phyloP scores from a whole-genome alignment of 2,329 filamentous ascomycete genomes.

The Xylaria sp. region DNA sequence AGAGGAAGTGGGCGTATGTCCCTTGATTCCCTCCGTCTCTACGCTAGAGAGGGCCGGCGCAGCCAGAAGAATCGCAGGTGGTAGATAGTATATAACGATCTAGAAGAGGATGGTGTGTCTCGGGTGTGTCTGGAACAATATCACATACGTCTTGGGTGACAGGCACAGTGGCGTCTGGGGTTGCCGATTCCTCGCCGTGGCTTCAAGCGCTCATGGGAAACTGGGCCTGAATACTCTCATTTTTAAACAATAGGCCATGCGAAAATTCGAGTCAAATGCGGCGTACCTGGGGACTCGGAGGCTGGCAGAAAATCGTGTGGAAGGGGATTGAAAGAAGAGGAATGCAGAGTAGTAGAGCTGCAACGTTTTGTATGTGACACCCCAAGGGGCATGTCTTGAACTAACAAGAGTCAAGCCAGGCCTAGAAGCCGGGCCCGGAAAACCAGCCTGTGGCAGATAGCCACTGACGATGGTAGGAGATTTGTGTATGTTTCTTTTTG shows the following conservation, averaged over 20 bases:
- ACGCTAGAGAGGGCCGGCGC: constrained; percentile 35
- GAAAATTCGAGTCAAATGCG: constrained; percentile 21
- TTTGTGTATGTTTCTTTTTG: not conserved
- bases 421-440: not conserved
- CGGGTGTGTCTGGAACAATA: constrained; percentile 36
- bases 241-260: constrained; percentile 9
- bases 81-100: constrained; percentile 22
- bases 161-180: constrained; percentile 41
- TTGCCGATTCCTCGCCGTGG: constrained; percentile 38
- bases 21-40: constrained; percentile 32
- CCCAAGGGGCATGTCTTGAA: not conserved
- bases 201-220: constrained; percentile 29
- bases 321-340: not conserved
- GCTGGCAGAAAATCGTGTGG: constrained; percentile 4
- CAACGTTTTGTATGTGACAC: not conserved
- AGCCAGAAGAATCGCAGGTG: not conserved
- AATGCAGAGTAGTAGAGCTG: too few species aligned
- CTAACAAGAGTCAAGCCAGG: constrained; percentile 14
- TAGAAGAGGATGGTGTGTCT: constrained; percentile 42
- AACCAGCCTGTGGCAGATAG: constrained; percentile 4
- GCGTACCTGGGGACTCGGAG: constrained; percentile 9
- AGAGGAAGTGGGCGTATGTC: constrained; percentile 11
- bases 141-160: constrained; percentile 33
- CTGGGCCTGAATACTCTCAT: constrained; percentile 12
- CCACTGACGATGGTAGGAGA: not conserved